Evolutionary conservation across 148 eudicot species (phyloP).

Genomic region (Silene conica): DNA sequence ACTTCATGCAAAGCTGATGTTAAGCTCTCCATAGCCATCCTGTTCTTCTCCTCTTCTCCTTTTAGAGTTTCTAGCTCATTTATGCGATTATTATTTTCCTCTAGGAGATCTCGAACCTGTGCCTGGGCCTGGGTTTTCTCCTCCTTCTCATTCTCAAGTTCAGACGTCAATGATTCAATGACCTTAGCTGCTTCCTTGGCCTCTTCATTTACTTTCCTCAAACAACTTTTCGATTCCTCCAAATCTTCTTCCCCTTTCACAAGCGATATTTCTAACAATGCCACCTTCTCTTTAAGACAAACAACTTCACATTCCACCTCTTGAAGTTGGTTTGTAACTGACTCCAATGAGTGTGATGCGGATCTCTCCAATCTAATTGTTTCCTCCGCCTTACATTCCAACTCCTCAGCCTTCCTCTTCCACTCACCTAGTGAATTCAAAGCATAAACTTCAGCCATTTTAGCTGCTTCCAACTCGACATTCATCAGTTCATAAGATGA

Average conservation of each 20-base stretch:
- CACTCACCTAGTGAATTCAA: constrained; percentile 60
- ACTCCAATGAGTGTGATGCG: constrained; percentile 66
- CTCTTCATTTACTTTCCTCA: constrained; percentile 54
- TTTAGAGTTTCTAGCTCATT: constrained; percentile 58
- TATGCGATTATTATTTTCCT: constrained; percentile 79
- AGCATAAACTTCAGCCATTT: constrained; percentile 67
- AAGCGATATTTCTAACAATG: constrained; percentile 59
- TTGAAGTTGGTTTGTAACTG: constrained; percentile 68
- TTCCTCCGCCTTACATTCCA: constrained; percentile 49
- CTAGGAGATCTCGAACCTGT: constrained; percentile 52
- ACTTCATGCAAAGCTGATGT: constrained; percentile 80
- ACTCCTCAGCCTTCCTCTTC: constrained; percentile 56
- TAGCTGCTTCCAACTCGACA: constrained; percentile 77
- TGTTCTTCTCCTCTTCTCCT: constrained; percentile 76
- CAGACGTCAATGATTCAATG: constrained; percentile 43
- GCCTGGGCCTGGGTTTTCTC: constrained; percentile 60
- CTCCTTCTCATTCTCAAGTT: constrained; percentile 67
- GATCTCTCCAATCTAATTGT: constrained; percentile 70
- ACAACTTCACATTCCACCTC: constrained; percentile 67
- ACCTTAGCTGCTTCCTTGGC: constrained; percentile 45
- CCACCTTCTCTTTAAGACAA: constrained; percentile 66
- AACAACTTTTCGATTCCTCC: constrained; percentile 46
- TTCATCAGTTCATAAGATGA: constrained; percentile 54
- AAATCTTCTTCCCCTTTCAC: constrained; percentile 52
- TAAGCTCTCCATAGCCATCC: constrained; percentile 81